Percentiles rank a stretch among this genome's conserved stretches.
Evolutionary conservation across 257 asterid genomes (phyloP).

Genomic region (Solanum peruvianum): DNA sequence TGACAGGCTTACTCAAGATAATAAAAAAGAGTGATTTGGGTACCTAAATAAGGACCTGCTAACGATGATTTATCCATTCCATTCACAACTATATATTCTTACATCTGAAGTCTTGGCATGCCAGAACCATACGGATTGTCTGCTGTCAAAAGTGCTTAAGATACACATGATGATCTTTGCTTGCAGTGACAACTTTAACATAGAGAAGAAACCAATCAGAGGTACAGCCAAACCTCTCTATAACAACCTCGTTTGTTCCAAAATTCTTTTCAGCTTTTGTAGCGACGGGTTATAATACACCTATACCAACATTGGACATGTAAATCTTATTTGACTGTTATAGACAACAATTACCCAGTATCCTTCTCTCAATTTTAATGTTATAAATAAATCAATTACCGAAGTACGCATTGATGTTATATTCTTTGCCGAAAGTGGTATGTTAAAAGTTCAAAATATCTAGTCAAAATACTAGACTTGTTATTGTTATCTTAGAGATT

Average conservation of each 20-base stretch:
- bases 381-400: neutral
- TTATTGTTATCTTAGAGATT: neutral
- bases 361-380: neutral
- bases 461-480: neutral
- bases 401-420: neutral
- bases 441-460: neutral
- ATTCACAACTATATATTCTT: neutral
- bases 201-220: neutral
- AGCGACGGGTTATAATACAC: neutral
- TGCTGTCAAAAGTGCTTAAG: neutral
- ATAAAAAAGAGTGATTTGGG: neutral
- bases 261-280: neutral
- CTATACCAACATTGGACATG: neutral
- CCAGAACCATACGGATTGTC: neutral
- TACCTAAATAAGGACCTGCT: neutral
- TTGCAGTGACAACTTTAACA: neutral
- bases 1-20: neutral
- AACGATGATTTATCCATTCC: neutral
- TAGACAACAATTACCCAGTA: neutral
- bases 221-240: neutral
- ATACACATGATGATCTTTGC: neutral
- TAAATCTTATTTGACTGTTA: neutral
- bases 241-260: neutral
- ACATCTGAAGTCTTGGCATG: neutral
- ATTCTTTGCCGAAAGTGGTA: neutral